These are phyloP conservation scores for Candida albicans DNA, from an alignment of 1,139 yeast genomes.

Conservation along the genomic window DNA sequence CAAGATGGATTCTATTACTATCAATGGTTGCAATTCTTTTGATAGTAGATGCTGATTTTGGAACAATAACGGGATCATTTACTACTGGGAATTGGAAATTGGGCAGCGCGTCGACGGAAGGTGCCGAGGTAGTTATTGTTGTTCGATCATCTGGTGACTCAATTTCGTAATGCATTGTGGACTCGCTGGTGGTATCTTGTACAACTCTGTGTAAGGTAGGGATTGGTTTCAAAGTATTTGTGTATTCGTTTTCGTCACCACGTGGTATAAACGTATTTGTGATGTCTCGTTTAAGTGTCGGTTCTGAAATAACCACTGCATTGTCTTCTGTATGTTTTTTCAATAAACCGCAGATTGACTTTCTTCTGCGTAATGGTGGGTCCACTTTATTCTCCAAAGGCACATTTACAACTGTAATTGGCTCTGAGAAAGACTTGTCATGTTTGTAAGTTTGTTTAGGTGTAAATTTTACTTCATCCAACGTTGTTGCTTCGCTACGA, in stretches of 20 bases:
- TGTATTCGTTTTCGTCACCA: constrained; percentile 16
- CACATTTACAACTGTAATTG: constrained; percentile 10
- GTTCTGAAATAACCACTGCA: not conserved
- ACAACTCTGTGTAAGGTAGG: constrained; percentile 15
- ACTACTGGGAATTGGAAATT: constrained; percentile 6
- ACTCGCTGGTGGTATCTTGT: constrained; percentile 4
- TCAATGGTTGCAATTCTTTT: constrained; percentile 12
- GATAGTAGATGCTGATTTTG: constrained; percentile 3
- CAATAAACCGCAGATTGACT: constrained; percentile 1
- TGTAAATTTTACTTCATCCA: constrained; percentile 4
- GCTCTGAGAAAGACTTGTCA: constrained; percentile 5
- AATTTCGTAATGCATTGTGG: constrained; percentile 10
- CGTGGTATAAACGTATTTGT: constrained; percentile 13
- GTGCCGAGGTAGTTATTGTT: constrained; percentile 1
- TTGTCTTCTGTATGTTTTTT: not conserved
- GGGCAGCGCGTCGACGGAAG: constrained; percentile 10
- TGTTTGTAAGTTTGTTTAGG: constrained; percentile 2
- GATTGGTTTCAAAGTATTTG: constrained; percentile 18
- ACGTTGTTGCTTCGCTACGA: constrained; percentile 7
- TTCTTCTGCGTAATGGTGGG: constrained; percentile 1
- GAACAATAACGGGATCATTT: not conserved
- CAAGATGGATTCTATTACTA: constrained; percentile 5
- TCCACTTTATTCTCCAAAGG: constrained; percentile 1
- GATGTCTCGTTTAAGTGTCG: constrained; percentile 2
- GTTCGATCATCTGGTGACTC: constrained; percentile 1